Conservation (phyloP, 495 filamentous ascomycete genomes). For the Aspergillus indologenus region DNA sequence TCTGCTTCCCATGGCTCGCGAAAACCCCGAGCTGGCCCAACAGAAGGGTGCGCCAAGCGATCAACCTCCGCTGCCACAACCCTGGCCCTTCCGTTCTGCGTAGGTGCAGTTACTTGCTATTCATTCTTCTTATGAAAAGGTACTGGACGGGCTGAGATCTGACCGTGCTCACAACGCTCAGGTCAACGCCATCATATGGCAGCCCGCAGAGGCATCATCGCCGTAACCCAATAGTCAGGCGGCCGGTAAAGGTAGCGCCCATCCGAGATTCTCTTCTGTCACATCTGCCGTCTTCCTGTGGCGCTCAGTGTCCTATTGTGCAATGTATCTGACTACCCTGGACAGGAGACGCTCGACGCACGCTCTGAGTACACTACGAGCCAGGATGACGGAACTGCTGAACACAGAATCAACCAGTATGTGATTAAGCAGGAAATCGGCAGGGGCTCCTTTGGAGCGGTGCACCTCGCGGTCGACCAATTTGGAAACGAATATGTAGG, state of each 20-base stretch:
- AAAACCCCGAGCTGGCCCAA: slow-evolving; percentile 16
- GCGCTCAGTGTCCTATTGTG: background rate
- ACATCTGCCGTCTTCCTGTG: too few species aligned
- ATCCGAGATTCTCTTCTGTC: background rate
- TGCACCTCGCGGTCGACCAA: slow-evolving; percentile 88
- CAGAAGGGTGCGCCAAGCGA: slow-evolving; percentile 19
- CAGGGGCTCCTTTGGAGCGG: slow-evolving; percentile 89
- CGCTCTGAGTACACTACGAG: slow-evolving; percentile 82
- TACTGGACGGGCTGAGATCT: background rate
- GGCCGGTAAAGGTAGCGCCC: slow-evolving; percentile 64
- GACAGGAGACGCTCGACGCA: slow-evolving; percentile 87
- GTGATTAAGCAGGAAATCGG: slow-evolving; percentile 94
- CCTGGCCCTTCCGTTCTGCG: slow-evolving; percentile 33
- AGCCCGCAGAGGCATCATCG: slow-evolving; percentile 74
- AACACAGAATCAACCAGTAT: slow-evolving; percentile 92
- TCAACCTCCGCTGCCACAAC: slow-evolving; percentile 13
- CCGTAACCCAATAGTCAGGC: slow-evolving; percentile 66
- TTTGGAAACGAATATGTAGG: slow-evolving; percentile 91
- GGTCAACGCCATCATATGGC: slow-evolving; percentile 53
- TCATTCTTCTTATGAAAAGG: background rate
- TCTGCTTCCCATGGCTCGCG: slow-evolving; percentile 25
- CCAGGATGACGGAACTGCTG: slow-evolving; percentile 71
- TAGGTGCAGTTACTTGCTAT: slow-evolving; percentile 22
- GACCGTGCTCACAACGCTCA: slow-evolving; percentile 17
- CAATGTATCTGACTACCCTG: background rate